These are phyloP conservation scores for Cyberlindnera mrakii DNA, from an alignment of 805 yeast species.

Conservation along the genomic window DNA sequence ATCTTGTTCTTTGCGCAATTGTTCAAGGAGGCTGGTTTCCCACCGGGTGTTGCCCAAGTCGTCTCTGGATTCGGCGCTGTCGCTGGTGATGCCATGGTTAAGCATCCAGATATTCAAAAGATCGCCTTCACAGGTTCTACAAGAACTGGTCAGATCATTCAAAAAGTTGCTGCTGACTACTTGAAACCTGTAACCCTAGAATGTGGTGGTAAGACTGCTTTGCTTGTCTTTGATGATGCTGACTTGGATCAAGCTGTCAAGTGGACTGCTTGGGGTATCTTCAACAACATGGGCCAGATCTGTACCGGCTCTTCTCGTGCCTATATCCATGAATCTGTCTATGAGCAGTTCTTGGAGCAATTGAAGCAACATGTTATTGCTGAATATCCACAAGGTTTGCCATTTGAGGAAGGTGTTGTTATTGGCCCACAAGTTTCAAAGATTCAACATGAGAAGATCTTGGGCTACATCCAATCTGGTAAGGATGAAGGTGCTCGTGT, in stretches of 20 bases:
- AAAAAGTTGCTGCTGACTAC: slow-evolving; percentile 35
- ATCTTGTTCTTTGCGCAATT: slow-evolving; percentile 37
- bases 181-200: slow-evolving; percentile 44
- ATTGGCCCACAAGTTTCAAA: slow-evolving; percentile 55
- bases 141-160: slow-evolving; percentile 39
- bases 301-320: slow-evolving; percentile 61
- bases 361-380: slow-evolving; percentile 29
- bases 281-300: slow-evolving; percentile 58
- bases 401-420: slow-evolving; percentile 34
- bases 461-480: slow-evolving; percentile 42
- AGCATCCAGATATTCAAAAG: slow-evolving; percentile 40
- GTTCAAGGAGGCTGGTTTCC: slow-evolving; percentile 40
- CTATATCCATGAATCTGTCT: slow-evolving; percentile 48
- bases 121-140: slow-evolving; percentile 55
- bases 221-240: slow-evolving; percentile 41
- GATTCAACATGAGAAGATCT: slow-evolving; percentile 40
- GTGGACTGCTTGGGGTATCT: slow-evolving; percentile 51
- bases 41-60: slow-evolving; percentile 45
- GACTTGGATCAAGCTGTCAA: slow-evolving; percentile 41
- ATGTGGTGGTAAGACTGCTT: slow-evolving; percentile 49
- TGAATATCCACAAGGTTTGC: slow-evolving; percentile 39
- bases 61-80: slow-evolving; percentile 38
- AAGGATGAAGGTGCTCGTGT: slow-evolving; percentile 48
- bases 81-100: slow-evolving; percentile 41
- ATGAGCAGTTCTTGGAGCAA: slow-evolving; percentile 41